Percentiles rank a stretch among this genome's conserved stretches.
phyloP scores from a whole-genome alignment of 2,329 filamentous ascomycete genomes.

The Thelonectria discophora region DNA sequence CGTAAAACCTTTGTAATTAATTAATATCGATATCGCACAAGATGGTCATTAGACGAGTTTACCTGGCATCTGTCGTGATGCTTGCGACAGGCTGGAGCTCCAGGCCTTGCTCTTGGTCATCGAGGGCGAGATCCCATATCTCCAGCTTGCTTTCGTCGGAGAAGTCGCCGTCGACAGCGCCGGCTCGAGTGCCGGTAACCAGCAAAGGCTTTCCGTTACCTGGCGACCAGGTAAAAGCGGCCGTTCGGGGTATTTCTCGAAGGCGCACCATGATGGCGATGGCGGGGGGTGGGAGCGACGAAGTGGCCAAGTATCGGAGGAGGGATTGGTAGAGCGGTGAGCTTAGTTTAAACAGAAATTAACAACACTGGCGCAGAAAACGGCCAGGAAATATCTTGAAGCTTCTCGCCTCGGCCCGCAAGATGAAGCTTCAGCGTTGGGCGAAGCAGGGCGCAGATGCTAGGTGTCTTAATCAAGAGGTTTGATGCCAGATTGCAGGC shows the following conservation, averaged over 20 bases:
- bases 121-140: conserved; percentile 91
- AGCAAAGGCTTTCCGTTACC: conserved; percentile 80
- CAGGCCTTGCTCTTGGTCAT: conserved; percentile 76
- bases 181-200: conserved; percentile 92
- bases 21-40: conserved; percentile 27
- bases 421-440: conserved; percentile 39
- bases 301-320: conserved; percentile 35
- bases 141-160: conserved; percentile 97
- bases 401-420: conserved; percentile 45
- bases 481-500: conserved; percentile 59
- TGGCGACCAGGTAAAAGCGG: conserved; percentile 96
- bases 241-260: conserved; percentile 95
- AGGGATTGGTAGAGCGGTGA: conserved; percentile 29
- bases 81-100: conserved; percentile 88
- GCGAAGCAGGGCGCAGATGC: conserved; percentile 38
- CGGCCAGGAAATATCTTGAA: conserved; percentile 32
- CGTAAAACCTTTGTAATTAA: conserved; percentile 78
- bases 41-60: conserved; percentile 40
- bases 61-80: conserved; percentile 91
- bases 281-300: conserved; percentile 44
- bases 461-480: conserved; percentile 42
- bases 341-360: conserved; percentile 29
- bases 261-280: conserved; percentile 83
- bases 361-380: conserved; percentile 32
- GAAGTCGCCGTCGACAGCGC: conserved; percentile 96